Conservation (phyloP, 495 filamentous ascomycete species). For the Aspergillus taichungensis region DNA sequence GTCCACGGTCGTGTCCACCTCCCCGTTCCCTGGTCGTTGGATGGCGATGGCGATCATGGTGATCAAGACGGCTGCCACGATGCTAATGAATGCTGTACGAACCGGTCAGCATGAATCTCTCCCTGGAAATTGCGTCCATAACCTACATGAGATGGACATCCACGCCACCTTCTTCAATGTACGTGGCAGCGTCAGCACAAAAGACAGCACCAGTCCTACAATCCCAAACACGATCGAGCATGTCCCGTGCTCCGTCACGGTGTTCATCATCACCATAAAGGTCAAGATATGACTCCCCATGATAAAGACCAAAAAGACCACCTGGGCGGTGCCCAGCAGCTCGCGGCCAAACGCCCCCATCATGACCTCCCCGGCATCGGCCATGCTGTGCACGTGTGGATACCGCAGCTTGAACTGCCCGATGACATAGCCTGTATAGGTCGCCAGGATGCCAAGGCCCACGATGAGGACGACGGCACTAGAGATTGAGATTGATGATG, state of each 20-base stretch:
- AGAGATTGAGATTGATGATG: neutral
- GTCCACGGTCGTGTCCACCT: slow-evolving; percentile 8
- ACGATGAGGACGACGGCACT: slow-evolving; percentile 43
- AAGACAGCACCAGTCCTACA: slow-evolving; percentile 49
- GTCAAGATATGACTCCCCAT: slow-evolving; percentile 64
- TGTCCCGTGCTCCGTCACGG: slow-evolving; percentile 46
- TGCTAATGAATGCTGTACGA: slow-evolving; percentile 41
- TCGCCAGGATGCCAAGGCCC: slow-evolving; percentile 50
- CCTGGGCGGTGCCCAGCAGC: slow-evolving; percentile 48
- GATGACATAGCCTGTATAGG: slow-evolving; percentile 25
- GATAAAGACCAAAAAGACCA: slow-evolving; percentile 60
- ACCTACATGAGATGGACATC: slow-evolving; percentile 28
- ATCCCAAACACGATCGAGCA: slow-evolving; percentile 59
- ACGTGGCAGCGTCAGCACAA: slow-evolving; percentile 52
- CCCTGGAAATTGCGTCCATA: too few species aligned
- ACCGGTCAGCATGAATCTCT: too few species aligned
- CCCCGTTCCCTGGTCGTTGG: slow-evolving; percentile 10
- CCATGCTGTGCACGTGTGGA: slow-evolving; percentile 50
- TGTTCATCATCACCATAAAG: slow-evolving; percentile 53
- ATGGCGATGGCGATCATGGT: slow-evolving; percentile 57
- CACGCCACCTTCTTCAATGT: slow-evolving; percentile 47
- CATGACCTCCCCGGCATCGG: slow-evolving; percentile 56
- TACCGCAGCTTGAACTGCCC: slow-evolving; percentile 20
- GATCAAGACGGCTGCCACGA: slow-evolving; percentile 55
- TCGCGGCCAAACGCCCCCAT: slow-evolving; percentile 52